A percentile compares a stretch with the other conserved stretches of the same genome.
These are phyloP conservation scores for Puccinia sorghi DNA, from an alignment of 1,284 basidiomycete species.

Conservation along the genomic window DNA sequence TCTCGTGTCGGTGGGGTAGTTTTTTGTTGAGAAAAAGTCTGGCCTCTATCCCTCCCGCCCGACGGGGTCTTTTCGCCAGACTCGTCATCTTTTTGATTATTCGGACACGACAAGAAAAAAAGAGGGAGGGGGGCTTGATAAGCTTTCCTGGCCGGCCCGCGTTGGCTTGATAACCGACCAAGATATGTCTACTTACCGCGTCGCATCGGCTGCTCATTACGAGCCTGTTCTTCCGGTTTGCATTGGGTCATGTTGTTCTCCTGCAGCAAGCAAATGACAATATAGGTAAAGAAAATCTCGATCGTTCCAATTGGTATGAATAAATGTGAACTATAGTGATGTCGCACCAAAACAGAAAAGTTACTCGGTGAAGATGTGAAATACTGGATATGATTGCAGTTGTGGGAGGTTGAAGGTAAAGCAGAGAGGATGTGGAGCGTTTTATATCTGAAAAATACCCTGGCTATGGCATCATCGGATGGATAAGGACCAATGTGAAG, in stretches of 20 bases:
- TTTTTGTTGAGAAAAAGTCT: neutral
- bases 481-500: neutral
- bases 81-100: conserved; percentile 4
- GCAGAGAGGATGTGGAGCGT: neutral
- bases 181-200: neutral
- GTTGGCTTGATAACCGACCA: no score
- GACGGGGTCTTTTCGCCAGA: neutral
- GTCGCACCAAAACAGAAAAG: neutral
- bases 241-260: conserved; percentile 1
- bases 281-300: neutral
- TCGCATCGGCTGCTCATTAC: neutral
- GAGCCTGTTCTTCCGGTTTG: neutral
- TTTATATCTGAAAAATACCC: conserved; percentile 9
- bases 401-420: neutral
- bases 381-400: neutral
- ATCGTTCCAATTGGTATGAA: neutral
- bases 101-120: neutral
- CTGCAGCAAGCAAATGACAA: neutral
- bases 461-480: neutral
- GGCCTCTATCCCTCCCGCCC: neutral
- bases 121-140: no score
- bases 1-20: neutral
- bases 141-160: no score
- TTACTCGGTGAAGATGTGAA: neutral
- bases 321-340: neutral